phyloP scores from a whole-genome alignment of 441 rosid species.

The Flueggea neowawraea region DNA sequence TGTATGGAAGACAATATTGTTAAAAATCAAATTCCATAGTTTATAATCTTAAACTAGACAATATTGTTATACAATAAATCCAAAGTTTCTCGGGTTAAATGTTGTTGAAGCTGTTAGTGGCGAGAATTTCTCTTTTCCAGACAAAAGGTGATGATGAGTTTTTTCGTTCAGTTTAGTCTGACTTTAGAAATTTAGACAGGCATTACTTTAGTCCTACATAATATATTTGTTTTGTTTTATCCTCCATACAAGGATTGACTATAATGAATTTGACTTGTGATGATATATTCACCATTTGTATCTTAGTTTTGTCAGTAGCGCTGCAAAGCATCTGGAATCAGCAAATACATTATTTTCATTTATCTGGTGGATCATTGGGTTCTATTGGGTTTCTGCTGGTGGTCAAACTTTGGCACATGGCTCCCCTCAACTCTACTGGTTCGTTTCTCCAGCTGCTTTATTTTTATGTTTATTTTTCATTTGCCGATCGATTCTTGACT shows the following conservation, averaged over 20 bases:
- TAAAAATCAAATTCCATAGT: no score
- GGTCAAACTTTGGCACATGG: constrained; percentile 65
- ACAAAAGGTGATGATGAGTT: no score
- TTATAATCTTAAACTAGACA: no score
- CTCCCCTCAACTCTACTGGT: constrained; percentile 95
- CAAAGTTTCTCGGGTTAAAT: no score
- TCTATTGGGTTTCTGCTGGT: constrained; percentile 96
- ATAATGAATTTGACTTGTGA: background rate
- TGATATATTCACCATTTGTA: background rate
- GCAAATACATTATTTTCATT: constrained; percentile 96
- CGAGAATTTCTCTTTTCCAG: no score
- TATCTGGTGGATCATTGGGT: constrained; percentile 97
- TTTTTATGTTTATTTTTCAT: constrained; percentile 2
- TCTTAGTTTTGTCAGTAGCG: constrained; percentile 24
- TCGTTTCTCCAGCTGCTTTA: constrained; percentile 16
- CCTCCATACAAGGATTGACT: background rate
- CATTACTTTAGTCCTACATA: no score
- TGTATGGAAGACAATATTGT: no score
- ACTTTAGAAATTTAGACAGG: no score
- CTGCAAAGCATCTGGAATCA: constrained; percentile 88
- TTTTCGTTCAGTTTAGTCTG: no score
- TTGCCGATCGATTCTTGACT: constrained; percentile 11
- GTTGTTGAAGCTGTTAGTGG: no score
- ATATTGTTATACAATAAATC: no score
- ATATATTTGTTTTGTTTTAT: background rate